phyloP scores from a whole-genome alignment of 148 eudicot species.

The Beta vulgaris region DNA sequence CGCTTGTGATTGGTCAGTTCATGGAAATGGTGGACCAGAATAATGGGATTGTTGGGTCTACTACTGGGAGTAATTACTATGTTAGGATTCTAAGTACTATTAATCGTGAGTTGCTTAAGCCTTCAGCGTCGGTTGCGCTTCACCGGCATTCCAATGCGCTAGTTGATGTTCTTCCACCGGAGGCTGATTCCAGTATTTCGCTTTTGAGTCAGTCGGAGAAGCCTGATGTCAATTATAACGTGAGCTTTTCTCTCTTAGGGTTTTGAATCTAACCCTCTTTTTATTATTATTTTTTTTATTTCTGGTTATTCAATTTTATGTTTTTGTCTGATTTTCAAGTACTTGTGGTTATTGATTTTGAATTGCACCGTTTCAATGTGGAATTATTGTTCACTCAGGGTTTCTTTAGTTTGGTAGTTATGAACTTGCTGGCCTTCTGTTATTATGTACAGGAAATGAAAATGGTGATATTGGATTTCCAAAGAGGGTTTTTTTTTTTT shows the following conservation, averaged over 20 bases:
- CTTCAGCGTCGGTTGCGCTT: conserved; percentile 74
- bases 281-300: background rate
- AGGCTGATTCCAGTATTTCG: conserved; percentile 90
- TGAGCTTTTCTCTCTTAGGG: conserved; percentile 18
- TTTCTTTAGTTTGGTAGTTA: background rate
- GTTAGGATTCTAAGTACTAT: conserved; percentile 78
- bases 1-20: conserved; percentile 85
- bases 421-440: too few relatives aligned
- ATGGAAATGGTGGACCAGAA: conserved; percentile 91
- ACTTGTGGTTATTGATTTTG: background rate
- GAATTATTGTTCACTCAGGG: background rate
- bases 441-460: too few relatives aligned
- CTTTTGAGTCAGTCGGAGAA: conserved; percentile 84
- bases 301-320: background rate
- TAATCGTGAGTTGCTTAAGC: conserved; percentile 73
- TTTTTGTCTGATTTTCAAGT: background rate
- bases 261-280: too few relatives aligned
- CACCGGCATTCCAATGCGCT: conserved; percentile 87
- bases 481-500: too few relatives aligned
- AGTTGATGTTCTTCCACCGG: conserved; percentile 87
- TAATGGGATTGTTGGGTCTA: conserved; percentile 83
- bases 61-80: conserved; percentile 85
- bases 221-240: conserved; percentile 87
- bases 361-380: background rate
- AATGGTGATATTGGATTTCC: too few relatives aligned